Evolutionary conservation across 257 asterid species (phyloP).

Genomic region (Perilla frutescens): DNA sequence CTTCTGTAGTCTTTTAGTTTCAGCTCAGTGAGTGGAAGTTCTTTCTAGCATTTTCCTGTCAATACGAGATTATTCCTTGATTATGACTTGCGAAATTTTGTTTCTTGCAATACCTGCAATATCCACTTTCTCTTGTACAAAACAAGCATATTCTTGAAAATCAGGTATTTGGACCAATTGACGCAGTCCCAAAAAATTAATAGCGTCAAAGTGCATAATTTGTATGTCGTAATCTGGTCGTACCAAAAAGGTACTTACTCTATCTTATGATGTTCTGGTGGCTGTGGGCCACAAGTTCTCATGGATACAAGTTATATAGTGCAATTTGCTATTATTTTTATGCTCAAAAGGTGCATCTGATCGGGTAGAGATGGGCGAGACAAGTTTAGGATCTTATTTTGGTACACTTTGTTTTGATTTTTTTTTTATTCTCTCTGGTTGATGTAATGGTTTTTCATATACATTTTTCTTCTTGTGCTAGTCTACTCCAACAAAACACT

Average conservation of each 20-base stretch:
- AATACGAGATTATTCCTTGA: slow-evolving; percentile 16
- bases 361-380: too few relatives aligned
- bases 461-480: background rate
- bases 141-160: too few relatives aligned
- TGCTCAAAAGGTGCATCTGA: too few relatives aligned
- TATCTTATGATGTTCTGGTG: too few relatives aligned
- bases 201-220: too few relatives aligned
- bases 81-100: slow-evolving; percentile 4
- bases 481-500: background rate
- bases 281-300: too few relatives aligned
- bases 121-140: background rate
- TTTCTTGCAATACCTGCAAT: too few relatives aligned
- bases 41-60: slow-evolving; percentile 10
- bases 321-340: too few relatives aligned
- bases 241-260: too few relatives aligned
- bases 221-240: too few relatives aligned
- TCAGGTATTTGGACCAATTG: background rate
- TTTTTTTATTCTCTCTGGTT: background rate
- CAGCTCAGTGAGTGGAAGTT: background rate
- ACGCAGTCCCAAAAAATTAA: background rate
- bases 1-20: slow-evolving; percentile 20
- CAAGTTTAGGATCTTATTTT: too few relatives aligned
- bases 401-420: background rate
- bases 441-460: background rate
- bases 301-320: too few relatives aligned